Evolutionary conservation across 768 basidiomycete species (phyloP).

Genomic region (Erythrobasidium yunnanense): DNA sequence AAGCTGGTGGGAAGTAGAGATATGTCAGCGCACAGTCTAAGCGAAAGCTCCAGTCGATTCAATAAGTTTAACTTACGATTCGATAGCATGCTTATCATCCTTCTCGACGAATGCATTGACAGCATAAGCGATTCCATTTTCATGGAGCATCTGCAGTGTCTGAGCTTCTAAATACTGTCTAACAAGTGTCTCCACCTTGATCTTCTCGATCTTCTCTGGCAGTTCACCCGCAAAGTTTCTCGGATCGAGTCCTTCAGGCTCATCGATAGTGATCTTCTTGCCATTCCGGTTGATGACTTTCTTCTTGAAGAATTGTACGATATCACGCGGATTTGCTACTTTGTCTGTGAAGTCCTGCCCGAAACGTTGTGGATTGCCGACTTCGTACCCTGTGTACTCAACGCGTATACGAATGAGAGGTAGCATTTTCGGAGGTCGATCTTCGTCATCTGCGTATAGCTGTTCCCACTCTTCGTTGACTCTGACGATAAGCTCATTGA

Average conservation of each 20-base stretch:
- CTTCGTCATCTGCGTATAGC: conserved; percentile 51
- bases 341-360: conserved; percentile 86
- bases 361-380: conserved; percentile 91
- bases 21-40: not conserved
- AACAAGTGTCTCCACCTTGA: conserved; percentile 80
- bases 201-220: conserved; percentile 51
- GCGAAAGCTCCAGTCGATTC: not conserved
- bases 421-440: conserved; percentile 54
- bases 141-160: conserved; percentile 79
- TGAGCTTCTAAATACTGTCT: conserved; percentile 84
- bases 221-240: conserved; percentile 51
- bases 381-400: conserved; percentile 46
- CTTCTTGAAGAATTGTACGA: conserved; percentile 76
- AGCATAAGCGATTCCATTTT: conserved; percentile 82
- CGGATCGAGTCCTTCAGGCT: conserved; percentile 65
- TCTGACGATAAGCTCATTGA: conserved; percentile 63
- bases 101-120: conserved; percentile 95
- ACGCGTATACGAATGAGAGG: conserved; percentile 41
- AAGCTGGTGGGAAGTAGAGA: conserved; percentile 38
- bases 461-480: conserved; percentile 71
- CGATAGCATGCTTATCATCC: conserved; percentile 84
- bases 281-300: conserved; percentile 50
- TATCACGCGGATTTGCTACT: conserved; percentile 87
- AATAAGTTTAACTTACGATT: not conserved
- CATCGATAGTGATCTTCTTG: conserved; percentile 56